Evolutionary conservation across 768 basidiomycete genomes (phyloP), one percentile per base, ranked within the genome.

Genomic region (Pilatotrama ljubarskyi): DNA sequence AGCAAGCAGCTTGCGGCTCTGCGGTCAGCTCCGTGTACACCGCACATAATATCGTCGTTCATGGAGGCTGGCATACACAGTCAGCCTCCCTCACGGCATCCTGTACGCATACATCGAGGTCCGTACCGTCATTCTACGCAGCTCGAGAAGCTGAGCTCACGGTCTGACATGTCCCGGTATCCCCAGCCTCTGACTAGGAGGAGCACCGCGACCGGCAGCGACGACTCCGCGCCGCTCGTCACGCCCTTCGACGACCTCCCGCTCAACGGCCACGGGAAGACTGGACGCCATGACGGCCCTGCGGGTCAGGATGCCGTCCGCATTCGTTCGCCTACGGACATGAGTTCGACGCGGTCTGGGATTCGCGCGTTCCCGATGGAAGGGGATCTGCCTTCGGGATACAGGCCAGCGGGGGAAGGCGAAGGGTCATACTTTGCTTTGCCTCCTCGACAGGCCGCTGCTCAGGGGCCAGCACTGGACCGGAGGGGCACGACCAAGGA

Each of bases 401-500:
- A 40, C 6, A 51, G 18, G 22, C 3, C 37, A 3, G 15, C 14
- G 13, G 17, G 26, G 43, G 43, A 55, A 1, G 43, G 51, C 8
- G 41, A 41, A 5, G 37, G 24, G 20, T 42, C 59, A 18, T 60
- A 60, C 47, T 60, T 60, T 20, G 38, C 59, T 2, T 15, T 36
- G 7, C 44, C 52, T 2, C 13, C 26, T 1, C 7, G 46, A n/a
- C 46, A 50, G 46, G 25, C 9, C 2, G 54, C 10, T 1, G 10
- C 29, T 8, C 7, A 10, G 25, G 32, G 47, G 1, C 32, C 49
- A 14, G 38, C 29, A 17, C 47, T 60, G 9, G 17, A 22, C 14
- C 67, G 68, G 13, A 66, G 64, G 14, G 53, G 58, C 13, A 70
- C 84, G 20, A 78, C 84, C 2, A 84, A 79, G 62, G 81, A 80